These are phyloP conservation scores for Moricandia moricandioides DNA, from an alignment of 345 rosid genomes.

Conservation along the genomic window DNA sequence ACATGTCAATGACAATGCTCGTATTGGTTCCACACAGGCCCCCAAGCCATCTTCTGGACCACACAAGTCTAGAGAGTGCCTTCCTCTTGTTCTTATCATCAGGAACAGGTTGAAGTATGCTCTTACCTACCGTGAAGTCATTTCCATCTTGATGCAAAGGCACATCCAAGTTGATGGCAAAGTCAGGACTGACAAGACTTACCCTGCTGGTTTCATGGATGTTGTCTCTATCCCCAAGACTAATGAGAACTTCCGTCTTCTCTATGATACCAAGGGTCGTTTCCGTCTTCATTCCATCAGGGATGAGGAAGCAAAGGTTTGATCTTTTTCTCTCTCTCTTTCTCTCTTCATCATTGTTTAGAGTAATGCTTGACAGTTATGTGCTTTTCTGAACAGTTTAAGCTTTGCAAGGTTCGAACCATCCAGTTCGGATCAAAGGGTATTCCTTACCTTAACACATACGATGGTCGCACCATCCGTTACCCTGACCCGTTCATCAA, in stretches of 20 bases:
- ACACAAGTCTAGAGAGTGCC: conserved; percentile 41
- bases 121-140: conserved; percentile 52
- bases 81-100: conserved; percentile 42
- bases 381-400: conserved; percentile 7
- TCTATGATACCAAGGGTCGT: conserved; percentile 40
- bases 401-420: conserved; percentile 36
- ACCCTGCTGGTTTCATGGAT: conserved; percentile 42
- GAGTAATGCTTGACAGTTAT: neutral
- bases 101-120: conserved; percentile 58
- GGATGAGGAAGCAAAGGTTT: conserved; percentile 36
- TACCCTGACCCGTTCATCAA: conserved; percentile 45
- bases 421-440: conserved; percentile 40
- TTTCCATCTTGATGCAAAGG: conserved; percentile 39
- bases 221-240: conserved; percentile 39
- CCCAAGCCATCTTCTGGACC: conserved; percentile 42
- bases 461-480: conserved; percentile 37
- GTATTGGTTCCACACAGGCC: conserved; percentile 23
- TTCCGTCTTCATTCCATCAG: conserved; percentile 38
- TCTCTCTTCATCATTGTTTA: neutral
- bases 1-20: no score
- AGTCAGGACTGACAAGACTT: conserved; percentile 39
- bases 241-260: conserved; percentile 40
- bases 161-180: conserved; percentile 38
- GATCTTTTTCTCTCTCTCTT: neutral
- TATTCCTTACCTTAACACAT: conserved; percentile 26